These are phyloP conservation scores for Pelagomonas calceolata DNA, from an alignment of 108 stramenopile genomes.

Conservation along the genomic window DNA sequence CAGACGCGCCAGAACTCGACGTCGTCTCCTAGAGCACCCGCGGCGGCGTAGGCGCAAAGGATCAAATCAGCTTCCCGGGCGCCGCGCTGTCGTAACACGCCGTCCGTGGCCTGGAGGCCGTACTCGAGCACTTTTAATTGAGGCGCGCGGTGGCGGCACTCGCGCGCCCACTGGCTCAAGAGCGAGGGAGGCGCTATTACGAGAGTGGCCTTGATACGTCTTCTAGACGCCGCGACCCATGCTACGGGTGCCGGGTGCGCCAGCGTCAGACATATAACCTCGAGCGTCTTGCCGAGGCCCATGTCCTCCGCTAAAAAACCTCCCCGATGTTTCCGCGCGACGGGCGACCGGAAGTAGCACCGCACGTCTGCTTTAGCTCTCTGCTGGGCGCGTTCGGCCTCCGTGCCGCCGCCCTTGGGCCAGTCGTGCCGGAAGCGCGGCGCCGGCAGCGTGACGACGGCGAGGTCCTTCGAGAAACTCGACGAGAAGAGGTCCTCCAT, in stretches of 20 bases:
- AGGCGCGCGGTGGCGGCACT: background rate
- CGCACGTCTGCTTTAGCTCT: too few species aligned
- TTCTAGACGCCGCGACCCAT: too few species aligned
- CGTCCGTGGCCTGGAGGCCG: background rate
- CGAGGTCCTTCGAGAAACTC: too few species aligned
- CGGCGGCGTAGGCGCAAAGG: background rate
- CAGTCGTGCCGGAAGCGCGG: too few species aligned
- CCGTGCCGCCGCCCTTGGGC: too few species aligned
- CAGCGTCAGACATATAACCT: constrained; percentile 30
- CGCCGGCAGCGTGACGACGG: too few species aligned
- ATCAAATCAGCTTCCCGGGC: background rate
- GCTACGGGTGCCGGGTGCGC: background rate
- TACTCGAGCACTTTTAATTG: background rate
- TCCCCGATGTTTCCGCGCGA: background rate
- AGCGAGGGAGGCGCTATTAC: constrained; percentile 7
- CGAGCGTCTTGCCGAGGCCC: constrained; percentile 56
- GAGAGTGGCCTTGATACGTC: background rate
- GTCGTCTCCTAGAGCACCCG: background rate
- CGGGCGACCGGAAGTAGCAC: too few species aligned
- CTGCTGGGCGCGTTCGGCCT: too few species aligned
- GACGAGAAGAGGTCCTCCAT: too few species aligned
- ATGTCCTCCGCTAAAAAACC: constrained; percentile 47
- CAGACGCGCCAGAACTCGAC: constrained; percentile 31
- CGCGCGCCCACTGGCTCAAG: constrained; percentile 10
- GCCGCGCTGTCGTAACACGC: background rate